phyloP scores from a whole-genome alignment of 23 red algal species.

The Pyropia haitanensis region DNA sequence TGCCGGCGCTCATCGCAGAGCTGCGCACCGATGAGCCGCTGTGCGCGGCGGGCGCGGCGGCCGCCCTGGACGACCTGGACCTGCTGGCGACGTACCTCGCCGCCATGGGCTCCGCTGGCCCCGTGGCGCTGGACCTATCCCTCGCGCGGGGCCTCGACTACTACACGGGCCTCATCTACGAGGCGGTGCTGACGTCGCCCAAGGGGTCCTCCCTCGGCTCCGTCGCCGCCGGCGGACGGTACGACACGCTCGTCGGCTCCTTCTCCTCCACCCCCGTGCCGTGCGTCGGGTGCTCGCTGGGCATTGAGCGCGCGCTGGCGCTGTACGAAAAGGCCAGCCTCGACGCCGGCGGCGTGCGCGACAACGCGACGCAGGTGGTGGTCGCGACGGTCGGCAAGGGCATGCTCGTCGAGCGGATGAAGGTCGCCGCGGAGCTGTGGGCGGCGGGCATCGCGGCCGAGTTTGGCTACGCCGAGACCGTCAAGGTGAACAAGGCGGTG shows the following conservation, averaged over 20 bases:
- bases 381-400: slow-evolving; percentile 74
- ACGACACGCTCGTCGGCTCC: slow-evolving; percentile 83
- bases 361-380: slow-evolving; percentile 65
- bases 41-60: slow-evolving; percentile 5
- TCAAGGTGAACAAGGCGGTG: slow-evolving; percentile 74
- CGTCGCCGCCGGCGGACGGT: slow-evolving; percentile 89
- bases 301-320: slow-evolving; percentile 89
- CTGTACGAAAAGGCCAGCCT: slow-evolving; percentile 74
- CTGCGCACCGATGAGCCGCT: slow-evolving; percentile 33
- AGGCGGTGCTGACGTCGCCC: slow-evolving; percentile 65
- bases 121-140: slow-evolving; percentile 44
- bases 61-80: slow-evolving; percentile 77
- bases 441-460: slow-evolving; percentile 59
- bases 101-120: slow-evolving; percentile 44
- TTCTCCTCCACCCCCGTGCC: slow-evolving; percentile 60
- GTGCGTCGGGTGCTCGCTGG: slow-evolving; percentile 92
- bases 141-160: slow-evolving; percentile 95
- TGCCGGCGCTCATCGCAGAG: slow-evolving; percentile 6
- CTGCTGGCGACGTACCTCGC: slow-evolving; percentile 51
- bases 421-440: slow-evolving; percentile 77
- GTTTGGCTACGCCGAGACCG: slow-evolving; percentile 72
- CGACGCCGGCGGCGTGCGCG: slow-evolving; percentile 44
- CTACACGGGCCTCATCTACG: slow-evolving; percentile 98
- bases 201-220: slow-evolving; percentile 59
- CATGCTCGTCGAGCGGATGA: slow-evolving; percentile 74